These are phyloP conservation scores for Plenodomus lindquistii DNA, from an alignment of 2,329 filamentous ascomycete genomes.

Conservation along the genomic window DNA sequence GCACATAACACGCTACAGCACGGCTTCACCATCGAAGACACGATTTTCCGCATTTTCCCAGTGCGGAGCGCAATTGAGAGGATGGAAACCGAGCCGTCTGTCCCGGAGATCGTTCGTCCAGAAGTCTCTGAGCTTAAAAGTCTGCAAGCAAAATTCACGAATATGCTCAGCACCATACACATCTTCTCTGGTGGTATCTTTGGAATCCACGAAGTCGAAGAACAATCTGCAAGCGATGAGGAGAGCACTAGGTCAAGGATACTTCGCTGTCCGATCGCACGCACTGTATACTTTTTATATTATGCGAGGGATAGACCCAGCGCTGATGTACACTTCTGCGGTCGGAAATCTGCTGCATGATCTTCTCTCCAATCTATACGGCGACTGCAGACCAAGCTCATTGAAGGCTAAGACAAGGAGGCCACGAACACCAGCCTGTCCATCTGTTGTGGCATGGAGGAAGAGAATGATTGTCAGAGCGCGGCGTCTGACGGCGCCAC, in stretches of 20 bases:
- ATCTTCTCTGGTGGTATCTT: slow-evolving; percentile 37
- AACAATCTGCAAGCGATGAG: slow-evolving; percentile 21
- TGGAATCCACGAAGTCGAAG: slow-evolving; percentile 17
- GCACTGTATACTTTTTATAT: slow-evolving; percentile 32
- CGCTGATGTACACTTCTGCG: slow-evolving; percentile 8
- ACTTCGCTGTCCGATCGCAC: slow-evolving; percentile 41
- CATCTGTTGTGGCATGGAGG: slow-evolving; percentile 78
- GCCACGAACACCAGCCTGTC: slow-evolving; percentile 78
- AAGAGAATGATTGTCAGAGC: slow-evolving; percentile 75
- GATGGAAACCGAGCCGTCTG: slow-evolving; percentile 69
- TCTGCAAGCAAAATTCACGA: slow-evolving; percentile 82
- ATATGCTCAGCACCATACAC: slow-evolving; percentile 58
- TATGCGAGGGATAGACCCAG: slow-evolving; percentile 29
- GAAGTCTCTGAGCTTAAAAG: slow-evolving; percentile 66
- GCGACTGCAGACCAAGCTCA: slow-evolving; percentile 77
- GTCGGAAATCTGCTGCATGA: slow-evolving; percentile 59
- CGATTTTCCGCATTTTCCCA: slow-evolving; percentile 67
- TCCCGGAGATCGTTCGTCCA: slow-evolving; percentile 73
- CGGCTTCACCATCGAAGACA: slow-evolving; percentile 68
- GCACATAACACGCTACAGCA: slow-evolving; percentile 63
- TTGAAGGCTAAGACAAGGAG: slow-evolving; percentile 74
- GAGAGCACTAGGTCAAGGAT: slow-evolving; percentile 18
- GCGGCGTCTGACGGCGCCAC: too few relatives aligned
- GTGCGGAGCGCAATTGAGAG: slow-evolving; percentile 64
- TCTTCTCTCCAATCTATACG: slow-evolving; percentile 73